These are phyloP conservation scores for Quercus tomentella DNA, from an alignment of 331 rosid species.

Conservation along the genomic window DNA sequence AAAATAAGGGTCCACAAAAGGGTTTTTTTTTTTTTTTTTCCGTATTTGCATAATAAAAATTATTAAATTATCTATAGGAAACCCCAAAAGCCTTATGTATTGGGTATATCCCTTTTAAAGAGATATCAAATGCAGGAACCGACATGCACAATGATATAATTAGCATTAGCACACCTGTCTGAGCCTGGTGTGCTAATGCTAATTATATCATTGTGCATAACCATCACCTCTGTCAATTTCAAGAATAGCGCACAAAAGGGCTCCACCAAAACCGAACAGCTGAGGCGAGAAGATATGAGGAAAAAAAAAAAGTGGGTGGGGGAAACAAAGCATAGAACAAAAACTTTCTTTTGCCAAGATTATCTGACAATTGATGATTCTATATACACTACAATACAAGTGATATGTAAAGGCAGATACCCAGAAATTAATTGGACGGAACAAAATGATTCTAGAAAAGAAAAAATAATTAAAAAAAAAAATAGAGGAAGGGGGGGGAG, in stretches of 20 bases:
- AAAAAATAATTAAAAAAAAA: not conserved
- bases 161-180: not conserved
- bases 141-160: not conserved
- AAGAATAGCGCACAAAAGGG: not conserved
- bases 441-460: conserved; percentile 26
- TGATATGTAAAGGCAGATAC: conserved; percentile 51
- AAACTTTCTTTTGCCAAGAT: conserved; percentile 29
- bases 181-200: not conserved
- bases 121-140: not conserved
- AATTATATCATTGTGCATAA: not conserved
- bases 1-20: too few relatives aligned
- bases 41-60: too few relatives aligned
- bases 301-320: not conserved
- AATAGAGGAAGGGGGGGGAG: not conserved
- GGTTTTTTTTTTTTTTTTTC: too few relatives aligned
- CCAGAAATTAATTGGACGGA: conserved; percentile 48
- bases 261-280: not conserved
- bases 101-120: too few relatives aligned
- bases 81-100: too few relatives aligned
- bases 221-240: not conserved
- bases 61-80: too few relatives aligned
- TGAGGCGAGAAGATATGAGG: not conserved
- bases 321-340: not conserved
- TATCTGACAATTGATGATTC: conserved; percentile 36
- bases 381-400: conserved; percentile 77